Base-by-base conservation (phyloP, 2,329 filamentous ascomycete genomes). In the Cadophora gregata region DNA sequence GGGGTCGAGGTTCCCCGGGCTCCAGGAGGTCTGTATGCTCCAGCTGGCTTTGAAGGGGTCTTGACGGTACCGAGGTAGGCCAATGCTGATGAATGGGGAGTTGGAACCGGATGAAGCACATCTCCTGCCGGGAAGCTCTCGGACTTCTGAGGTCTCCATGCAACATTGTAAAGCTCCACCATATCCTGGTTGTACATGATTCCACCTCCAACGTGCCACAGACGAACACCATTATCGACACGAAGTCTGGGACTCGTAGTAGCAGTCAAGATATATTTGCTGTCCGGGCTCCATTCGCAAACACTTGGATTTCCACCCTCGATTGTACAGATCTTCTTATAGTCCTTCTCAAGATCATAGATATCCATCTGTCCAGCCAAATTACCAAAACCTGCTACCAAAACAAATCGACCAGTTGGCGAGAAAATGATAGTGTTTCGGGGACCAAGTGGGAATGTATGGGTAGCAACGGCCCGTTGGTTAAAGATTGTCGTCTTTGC, bases 401-500 rank as follows among this genome's bases (percentile, higher is more conserved):
- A 84, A 62, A 96, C 92, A 75, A 97, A 98, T 24, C 94, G 91
- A 62, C 94, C 95, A 70, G 93, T 93, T 19, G 96, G 95, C 14
- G 95, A 98, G 81, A 97, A 99, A 61, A 90, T 85, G 76, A 98
- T 96, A 61, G 95, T 98, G 81, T 99, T 99, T 76, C 96, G 90
- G 14, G 96, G 96, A 3, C 85, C 90, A 62, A 97, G 85, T 61
- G 93, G 88, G 81, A 99, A 97, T 67, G 86, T 92, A 80, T 97
- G 93, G 66, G 90, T 91, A 24, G 91, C 85, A 67, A 93, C 86
- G 69, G 92, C 96, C 70, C 93, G 90, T 75, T 91, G 88, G 79
- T 97, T 97, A 87, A 98, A 99, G 73, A 99, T 96, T 73, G 95
- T 97, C 3, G 95, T 96, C 85, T 98, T 98, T 64, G 96, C 93